Evolutionary conservation across 176 grass and related monocot genomes (phyloP).

Genomic region (Metroxylon sagu): DNA sequence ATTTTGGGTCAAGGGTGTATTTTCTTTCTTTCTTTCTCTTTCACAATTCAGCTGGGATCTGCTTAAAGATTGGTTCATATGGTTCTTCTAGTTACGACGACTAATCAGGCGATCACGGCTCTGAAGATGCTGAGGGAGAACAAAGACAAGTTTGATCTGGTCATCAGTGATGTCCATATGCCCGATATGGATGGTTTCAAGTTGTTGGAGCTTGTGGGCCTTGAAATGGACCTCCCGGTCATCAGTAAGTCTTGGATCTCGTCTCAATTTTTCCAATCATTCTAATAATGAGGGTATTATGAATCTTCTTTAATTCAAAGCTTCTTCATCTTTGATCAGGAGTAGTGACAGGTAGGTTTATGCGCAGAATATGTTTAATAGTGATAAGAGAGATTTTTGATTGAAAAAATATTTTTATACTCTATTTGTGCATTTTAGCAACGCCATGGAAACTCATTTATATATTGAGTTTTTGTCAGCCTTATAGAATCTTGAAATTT

Average conservation of each 20-base stretch:
- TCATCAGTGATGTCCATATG: conserved; percentile 96
- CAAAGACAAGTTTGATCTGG: conserved; percentile 84
- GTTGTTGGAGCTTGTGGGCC: conserved; percentile 85
- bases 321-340: too few species aligned
- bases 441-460: too few species aligned
- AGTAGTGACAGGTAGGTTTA: too few species aligned
- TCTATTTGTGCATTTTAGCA: too few species aligned
- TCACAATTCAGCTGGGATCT: background rate
- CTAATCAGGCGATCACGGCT: conserved; percentile 70
- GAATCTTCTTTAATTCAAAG: too few species aligned
- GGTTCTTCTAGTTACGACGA: conserved; percentile 54
- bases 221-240: conserved; percentile 96
- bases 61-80: background rate
- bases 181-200: conserved; percentile 98
- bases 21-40: background rate
- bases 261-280: background rate
- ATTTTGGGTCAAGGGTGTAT: conserved; percentile 10
- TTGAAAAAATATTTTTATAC: too few species aligned
- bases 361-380: too few species aligned
- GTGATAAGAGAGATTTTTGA: too few species aligned
- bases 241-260: conserved; percentile 52
- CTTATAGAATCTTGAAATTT: too few species aligned
- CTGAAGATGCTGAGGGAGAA: conserved; percentile 78
- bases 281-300: too few species aligned
- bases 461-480: too few species aligned